A percentile compares a stretch with the other conserved stretches of the same genome.
Conservation (phyloP, 78 protist species). For the Pelomyxa schiedti region DNA sequence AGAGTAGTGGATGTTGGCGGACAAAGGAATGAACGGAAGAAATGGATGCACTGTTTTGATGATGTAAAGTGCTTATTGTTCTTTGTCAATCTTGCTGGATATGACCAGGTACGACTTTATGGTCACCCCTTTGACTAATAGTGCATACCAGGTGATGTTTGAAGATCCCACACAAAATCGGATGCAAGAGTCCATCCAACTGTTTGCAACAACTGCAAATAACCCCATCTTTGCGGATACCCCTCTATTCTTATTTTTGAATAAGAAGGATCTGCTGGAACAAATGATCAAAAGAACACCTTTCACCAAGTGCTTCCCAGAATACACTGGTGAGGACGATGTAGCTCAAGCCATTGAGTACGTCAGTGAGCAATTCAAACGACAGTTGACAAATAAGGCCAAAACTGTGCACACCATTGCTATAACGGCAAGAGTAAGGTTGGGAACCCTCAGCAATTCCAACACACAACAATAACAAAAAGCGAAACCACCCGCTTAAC, state of each 20-base stretch:
- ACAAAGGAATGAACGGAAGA: slow-evolving; percentile 50
- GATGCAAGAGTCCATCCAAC: slow-evolving; percentile 46
- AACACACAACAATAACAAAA: no score
- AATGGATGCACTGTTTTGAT: slow-evolving; percentile 62
- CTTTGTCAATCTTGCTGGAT: slow-evolving; percentile 54
- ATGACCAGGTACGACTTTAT: not conserved
- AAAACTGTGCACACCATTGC: no score
- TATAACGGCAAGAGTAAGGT: no score
- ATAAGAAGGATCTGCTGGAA: slow-evolving; percentile 50
- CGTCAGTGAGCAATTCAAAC: slow-evolving; percentile 28
- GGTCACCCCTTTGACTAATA: not conserved
- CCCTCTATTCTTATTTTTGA: slow-evolving; percentile 41
- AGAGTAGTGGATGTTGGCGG: slow-evolving; percentile 61
- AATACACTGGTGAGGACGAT: slow-evolving; percentile 34
- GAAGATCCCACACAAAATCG: slow-evolving; percentile 57
- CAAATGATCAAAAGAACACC: slow-evolving; percentile 38
- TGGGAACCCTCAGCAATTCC: no score
- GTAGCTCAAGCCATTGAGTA: slow-evolving; percentile 9
- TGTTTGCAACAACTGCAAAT: slow-evolving; percentile 38
- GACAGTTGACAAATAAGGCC: slow-evolving; percentile 21
- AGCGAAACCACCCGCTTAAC: slow-evolving; percentile 15
- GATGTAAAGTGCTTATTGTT: slow-evolving; percentile 49
- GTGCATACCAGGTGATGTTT: slow-evolving; percentile 52
- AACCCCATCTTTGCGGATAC: slow-evolving; percentile 49
- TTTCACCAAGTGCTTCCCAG: slow-evolving; percentile 44